Percentiles rank a stretch among this genome's conserved stretches.
Conservation (phyloP, 2,329 filamentous ascomycete species). For the Mariannaea sp. region DNA sequence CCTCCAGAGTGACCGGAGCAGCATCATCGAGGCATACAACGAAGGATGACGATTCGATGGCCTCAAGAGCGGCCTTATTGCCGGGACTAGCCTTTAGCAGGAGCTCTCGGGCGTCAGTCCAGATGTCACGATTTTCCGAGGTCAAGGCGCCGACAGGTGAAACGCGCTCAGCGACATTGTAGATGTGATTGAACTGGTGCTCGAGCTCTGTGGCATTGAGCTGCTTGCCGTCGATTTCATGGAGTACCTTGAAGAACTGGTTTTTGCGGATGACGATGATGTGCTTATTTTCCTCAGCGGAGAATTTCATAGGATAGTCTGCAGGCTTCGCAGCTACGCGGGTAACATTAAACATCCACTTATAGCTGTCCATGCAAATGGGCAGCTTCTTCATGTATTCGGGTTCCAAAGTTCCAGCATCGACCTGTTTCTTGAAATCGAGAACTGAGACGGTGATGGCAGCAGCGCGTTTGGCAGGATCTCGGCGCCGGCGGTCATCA, state of each 20-base stretch:
- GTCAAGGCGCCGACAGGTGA: conserved; percentile 84
- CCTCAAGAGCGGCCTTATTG: conserved; percentile 78
- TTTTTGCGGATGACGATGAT: conserved; percentile 93
- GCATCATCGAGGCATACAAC: conserved; percentile 93
- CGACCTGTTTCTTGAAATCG: conserved; percentile 94
- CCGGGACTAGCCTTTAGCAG: conserved; percentile 76
- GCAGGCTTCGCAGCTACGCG: conserved; percentile 81
- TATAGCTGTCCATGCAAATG: conserved; percentile 97
- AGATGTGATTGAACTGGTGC: conserved; percentile 83
- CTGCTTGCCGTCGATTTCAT: conserved; percentile 81
- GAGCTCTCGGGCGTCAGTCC: conserved; percentile 80
- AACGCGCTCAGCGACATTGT: conserved; percentile 72
- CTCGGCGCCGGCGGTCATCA: conserved; percentile 84
- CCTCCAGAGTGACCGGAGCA: conserved; percentile 87
- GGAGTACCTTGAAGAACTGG: conserved; percentile 91
- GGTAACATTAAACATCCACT: conserved; percentile 98
- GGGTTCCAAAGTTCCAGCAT: conserved; percentile 80
- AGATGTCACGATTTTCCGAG: conserved; percentile 89
- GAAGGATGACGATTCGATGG: conserved; percentile 88
- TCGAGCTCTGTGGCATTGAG: conserved; percentile 90
- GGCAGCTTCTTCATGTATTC: conserved; percentile 99
- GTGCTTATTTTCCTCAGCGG: conserved; percentile 76
- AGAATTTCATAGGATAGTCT: conserved; percentile 84
- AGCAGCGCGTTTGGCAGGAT: conserved; percentile 91
- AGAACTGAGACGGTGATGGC: conserved; percentile 84